A percentile compares a stretch with the other conserved stretches of the same genome.
Conservation (phyloP, 2,329 filamentous ascomycete species). For the Talaromyces rugulosus region DNA sequence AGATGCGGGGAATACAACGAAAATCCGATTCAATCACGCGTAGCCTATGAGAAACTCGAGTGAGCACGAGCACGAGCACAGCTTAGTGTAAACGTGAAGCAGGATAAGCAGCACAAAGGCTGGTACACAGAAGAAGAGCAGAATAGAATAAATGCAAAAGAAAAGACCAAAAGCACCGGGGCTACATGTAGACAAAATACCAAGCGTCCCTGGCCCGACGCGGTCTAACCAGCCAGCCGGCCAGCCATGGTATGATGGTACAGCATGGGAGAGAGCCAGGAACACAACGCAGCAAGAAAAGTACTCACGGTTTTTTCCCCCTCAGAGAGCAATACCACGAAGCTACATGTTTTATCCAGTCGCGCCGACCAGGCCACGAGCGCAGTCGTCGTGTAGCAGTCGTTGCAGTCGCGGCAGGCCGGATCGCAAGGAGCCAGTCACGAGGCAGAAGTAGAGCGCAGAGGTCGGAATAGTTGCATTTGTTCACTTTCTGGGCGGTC, state of each 20-base stretch:
- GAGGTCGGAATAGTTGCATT: background rate
- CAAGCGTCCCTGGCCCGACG: background rate
- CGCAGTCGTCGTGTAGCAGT: background rate
- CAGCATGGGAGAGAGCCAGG: background rate
- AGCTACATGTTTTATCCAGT: background rate
- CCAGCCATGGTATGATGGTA: background rate
- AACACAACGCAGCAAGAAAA: background rate
- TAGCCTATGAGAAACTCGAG: background rate
- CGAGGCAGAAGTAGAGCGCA: background rate
- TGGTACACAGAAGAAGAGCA: background rate
- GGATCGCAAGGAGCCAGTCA: background rate
- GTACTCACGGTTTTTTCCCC: background rate
- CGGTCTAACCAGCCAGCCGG: background rate
- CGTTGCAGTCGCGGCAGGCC: background rate
- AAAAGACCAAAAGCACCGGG: background rate
- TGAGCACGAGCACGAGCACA: background rate
- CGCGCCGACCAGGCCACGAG: background rate
- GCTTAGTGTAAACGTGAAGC: background rate
- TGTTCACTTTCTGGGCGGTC: background rate
- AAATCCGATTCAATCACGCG: background rate
- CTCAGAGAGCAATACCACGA: background rate
- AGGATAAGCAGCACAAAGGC: background rate
- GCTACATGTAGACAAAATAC: background rate
- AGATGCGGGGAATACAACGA: background rate
- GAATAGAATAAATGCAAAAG: background rate